A percentile compares a stretch with the other conserved stretches of the same genome.
Evolutionary conservation across 768 basidiomycete species (phyloP).

Genomic region (Naganishia onofrii): DNA sequence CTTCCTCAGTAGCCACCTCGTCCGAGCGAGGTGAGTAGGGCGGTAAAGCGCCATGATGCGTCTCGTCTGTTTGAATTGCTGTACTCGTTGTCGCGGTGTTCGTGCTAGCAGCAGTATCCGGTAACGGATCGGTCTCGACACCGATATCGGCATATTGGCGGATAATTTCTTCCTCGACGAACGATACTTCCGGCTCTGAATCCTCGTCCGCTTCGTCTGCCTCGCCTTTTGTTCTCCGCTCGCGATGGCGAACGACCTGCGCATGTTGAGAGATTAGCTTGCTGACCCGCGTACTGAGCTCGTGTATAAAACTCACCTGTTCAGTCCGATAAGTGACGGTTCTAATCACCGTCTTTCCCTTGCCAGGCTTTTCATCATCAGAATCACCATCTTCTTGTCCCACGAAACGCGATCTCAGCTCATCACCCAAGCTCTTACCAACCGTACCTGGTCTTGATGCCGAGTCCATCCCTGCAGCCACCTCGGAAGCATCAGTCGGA

Average conservation of each 20-base stretch:
- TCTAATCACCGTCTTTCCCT: slow-evolving; percentile 21
- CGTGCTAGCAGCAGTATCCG: neutral
- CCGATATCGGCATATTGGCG: slow-evolving; percentile 12
- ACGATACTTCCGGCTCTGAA: slow-evolving; percentile 3
- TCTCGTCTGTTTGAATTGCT: slow-evolving; percentile 16
- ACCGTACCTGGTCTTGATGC: neutral
- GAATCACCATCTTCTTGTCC: neutral
- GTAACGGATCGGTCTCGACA: slow-evolving; percentile 6
- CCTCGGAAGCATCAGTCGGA: slow-evolving; percentile 4
- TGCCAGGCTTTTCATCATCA: slow-evolving; percentile 8
- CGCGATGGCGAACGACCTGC: slow-evolving; percentile 5
- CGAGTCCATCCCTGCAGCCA: neutral
- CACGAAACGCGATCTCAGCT: slow-evolving; percentile 1
- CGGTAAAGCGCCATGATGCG: slow-evolving; percentile 13
- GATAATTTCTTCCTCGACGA: slow-evolving; percentile 14
- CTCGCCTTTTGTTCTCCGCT: neutral
- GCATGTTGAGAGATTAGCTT: neutral
- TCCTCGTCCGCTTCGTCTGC: neutral
- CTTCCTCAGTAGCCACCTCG: neutral
- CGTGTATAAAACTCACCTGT: neutral
- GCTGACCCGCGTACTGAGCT: no score
- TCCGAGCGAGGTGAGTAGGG: slow-evolving; percentile 17
- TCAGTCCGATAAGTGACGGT: slow-evolving; percentile 18
- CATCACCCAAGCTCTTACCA: slow-evolving; percentile 16
- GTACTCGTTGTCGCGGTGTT: neutral